Evolutionary conservation across 257 asterid genomes (phyloP), one percentile per base, ranked within the genome.

Genomic region (Leonotis leonurus): DNA sequence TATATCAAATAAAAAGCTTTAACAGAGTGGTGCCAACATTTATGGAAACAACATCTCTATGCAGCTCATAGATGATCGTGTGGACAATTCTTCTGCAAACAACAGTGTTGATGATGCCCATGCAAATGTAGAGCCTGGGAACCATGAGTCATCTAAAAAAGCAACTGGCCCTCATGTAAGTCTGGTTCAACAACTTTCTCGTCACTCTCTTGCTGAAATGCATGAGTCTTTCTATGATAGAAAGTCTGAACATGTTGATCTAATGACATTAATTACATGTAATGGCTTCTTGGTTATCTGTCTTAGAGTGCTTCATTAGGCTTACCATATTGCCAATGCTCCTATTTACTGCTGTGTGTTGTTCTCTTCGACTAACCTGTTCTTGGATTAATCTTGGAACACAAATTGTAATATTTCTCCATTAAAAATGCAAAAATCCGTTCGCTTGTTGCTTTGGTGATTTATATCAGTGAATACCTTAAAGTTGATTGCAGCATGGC

Each of bases 1-100:
- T 46, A 21, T 67, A 36, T 69, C 46, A 52, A 29, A 20, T 49
- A 56, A 26, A 35, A 64, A 71, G 53, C 35, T 48, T 45, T 26
- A 56, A 63, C 35, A 3, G 29, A 63, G 63, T n/a, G 41, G 68
- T 73, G 69, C 73, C 63, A 29, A 57, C 14, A 52, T 48, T 62
- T 48, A 21, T 59, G 54, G 48, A 26, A 49, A 37, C 63, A 58
- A n/a, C n/a, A n/a, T 70, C 65, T 65, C 70, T 67, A 40, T 73
- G 75, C 88, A 93, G 97, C 83, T 82, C 67, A 57, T 89, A 40
- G 87, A 83, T 56, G 84, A 81, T 73, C 76, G 68, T n/a, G 70
- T 16, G 33, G 72, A 73, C 70, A 86, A 77, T 76, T 71, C 79
- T 65, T 63, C 76, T 17, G 33, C 32, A 45, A 72, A 67, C 70